phyloP scores from a whole-genome alignment of 345 rosid species.

The Passiflora organensis region DNA sequence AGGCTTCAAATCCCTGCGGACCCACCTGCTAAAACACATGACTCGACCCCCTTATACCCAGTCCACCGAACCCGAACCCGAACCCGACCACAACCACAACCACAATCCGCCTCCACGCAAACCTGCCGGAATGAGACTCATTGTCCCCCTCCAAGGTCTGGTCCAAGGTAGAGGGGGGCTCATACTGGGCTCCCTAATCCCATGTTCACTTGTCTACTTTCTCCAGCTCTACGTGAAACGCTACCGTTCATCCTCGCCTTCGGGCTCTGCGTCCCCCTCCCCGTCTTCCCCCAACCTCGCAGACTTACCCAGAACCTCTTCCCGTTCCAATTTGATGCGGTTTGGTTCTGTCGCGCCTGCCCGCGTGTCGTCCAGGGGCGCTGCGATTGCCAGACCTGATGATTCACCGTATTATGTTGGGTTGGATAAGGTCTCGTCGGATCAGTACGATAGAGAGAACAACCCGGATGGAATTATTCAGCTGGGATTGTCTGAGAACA shows the following conservation, averaged over 20 bases:
- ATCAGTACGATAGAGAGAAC: conserved; percentile 47
- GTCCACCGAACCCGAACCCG: conserved; percentile 7
- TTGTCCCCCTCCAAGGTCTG: conserved; percentile 77
- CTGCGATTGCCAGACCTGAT: conserved; percentile 46
- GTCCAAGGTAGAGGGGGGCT: conserved; percentile 83
- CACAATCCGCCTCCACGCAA: conserved; percentile 9
- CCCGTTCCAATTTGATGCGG: conserved; percentile 42
- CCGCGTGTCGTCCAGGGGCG: conserved; percentile 52
- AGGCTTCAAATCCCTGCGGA: conserved; percentile 2
- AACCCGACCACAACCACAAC: conserved; percentile 1
- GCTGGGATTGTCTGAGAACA: conserved; percentile 83
- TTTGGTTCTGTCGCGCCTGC: conserved; percentile 52
- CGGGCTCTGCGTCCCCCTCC: conserved; percentile 43
- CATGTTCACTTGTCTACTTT: conserved; percentile 80
- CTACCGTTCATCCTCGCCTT: conserved; percentile 32
- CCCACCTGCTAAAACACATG: conserved; percentile 16
- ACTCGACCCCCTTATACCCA: conserved; percentile 22
- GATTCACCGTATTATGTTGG: conserved; percentile 74
- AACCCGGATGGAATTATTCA: conserved; percentile 69
- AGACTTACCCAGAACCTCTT: conserved; percentile 48
- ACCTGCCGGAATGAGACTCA: conserved; percentile 58
- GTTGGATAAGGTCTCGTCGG: conserved; percentile 46
- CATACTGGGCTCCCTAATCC: conserved; percentile 72
- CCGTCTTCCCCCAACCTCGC: conserved; percentile 36
- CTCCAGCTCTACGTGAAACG: conserved; percentile 70